Conservation (phyloP, 495 filamentous ascomycete species). For the Aspergillus conjunctus region DNA sequence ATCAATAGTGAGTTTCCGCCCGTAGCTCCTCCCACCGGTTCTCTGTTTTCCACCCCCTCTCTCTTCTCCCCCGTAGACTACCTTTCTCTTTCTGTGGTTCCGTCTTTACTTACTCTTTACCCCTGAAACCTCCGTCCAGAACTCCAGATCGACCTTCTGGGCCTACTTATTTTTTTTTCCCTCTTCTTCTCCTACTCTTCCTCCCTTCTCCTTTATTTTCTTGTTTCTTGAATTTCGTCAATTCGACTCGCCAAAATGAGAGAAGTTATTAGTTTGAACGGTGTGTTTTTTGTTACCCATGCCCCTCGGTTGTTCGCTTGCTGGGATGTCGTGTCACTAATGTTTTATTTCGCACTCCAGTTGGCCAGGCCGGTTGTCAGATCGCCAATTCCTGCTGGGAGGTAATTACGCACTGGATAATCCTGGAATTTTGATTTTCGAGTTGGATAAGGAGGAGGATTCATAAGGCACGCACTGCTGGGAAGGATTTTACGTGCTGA, state of each 20-base stretch:
- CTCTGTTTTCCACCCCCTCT: constrained; percentile 22
- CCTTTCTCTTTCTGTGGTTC: constrained; percentile 38
- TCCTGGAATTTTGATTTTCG: background rate
- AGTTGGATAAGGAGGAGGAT: background rate
- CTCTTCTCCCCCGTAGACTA: constrained; percentile 10
- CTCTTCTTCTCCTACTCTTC: constrained; percentile 24
- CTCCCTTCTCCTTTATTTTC: constrained; percentile 17
- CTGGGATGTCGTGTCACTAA: constrained; percentile 25
- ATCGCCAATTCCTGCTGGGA: constrained; percentile 99
- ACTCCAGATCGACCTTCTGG: constrained; percentile 28
- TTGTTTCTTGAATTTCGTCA: constrained; percentile 19
- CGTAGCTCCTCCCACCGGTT: constrained; percentile 17
- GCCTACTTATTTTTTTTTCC: constrained; percentile 25
- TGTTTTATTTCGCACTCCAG: constrained; percentile 48
- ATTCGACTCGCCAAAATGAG: constrained; percentile 71
- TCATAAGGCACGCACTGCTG: background rate
- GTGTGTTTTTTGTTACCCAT: constrained; percentile 57
- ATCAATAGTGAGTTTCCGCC: constrained; percentile 23
- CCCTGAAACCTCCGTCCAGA: constrained; percentile 35
- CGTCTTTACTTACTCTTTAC: constrained; percentile 35
- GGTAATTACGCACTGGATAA: constrained; percentile 54
- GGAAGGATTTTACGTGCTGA: constrained; percentile 29
- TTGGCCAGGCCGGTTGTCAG: constrained; percentile 99
- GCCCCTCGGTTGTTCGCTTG: constrained; percentile 17
- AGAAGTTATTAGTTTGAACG: constrained; percentile 99